A percentile compares a stretch with the other conserved stretches of the same genome.
phyloP scores from a whole-genome alignment of 2,329 filamentous ascomycete species.

The Hyphodiscus sp. region DNA sequence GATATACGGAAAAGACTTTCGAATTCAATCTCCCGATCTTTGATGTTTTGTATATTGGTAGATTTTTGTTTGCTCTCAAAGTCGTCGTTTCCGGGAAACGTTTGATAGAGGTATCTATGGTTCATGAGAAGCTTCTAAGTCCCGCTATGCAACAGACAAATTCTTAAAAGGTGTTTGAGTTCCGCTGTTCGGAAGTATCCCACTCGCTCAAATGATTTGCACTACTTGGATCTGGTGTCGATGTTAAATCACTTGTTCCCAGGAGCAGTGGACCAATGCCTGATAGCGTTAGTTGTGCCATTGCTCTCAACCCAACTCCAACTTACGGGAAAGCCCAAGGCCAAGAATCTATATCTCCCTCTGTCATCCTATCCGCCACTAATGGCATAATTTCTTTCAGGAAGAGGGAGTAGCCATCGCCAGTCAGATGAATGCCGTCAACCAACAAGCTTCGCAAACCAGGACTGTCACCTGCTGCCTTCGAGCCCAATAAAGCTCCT shows the following conservation, averaged over 20 bases:
- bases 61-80: too few species aligned
- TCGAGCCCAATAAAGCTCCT: slow-evolving; percentile 15
- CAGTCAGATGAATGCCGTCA: slow-evolving; percentile 28
- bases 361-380: slow-evolving; percentile 20
- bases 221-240: too few species aligned
- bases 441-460: slow-evolving; percentile 18
- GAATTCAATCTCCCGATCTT: too few species aligned
- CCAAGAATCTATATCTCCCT: slow-evolving; percentile 13
- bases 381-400: slow-evolving; percentile 18
- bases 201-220: not conserved
- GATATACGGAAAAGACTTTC: too few species aligned
- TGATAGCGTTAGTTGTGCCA: slow-evolving; percentile 1
- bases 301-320: not conserved
- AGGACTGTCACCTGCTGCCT: slow-evolving; percentile 12
- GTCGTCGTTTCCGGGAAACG: too few species aligned
- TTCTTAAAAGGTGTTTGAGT: too few species aligned
- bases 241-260: slow-evolving; percentile 4
- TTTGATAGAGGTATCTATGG: too few species aligned
- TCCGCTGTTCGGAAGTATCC: too few species aligned
- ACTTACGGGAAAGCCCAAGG: slow-evolving; percentile 24
- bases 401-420: slow-evolving; percentile 26
- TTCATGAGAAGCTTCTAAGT: too few species aligned
- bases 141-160: not conserved
- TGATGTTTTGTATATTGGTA: too few species aligned
- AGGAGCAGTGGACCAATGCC: slow-evolving; percentile 19